phyloP scores from a whole-genome alignment of 192 early-diverging fungal genomes.

The Funneliformis geosporum region DNA sequence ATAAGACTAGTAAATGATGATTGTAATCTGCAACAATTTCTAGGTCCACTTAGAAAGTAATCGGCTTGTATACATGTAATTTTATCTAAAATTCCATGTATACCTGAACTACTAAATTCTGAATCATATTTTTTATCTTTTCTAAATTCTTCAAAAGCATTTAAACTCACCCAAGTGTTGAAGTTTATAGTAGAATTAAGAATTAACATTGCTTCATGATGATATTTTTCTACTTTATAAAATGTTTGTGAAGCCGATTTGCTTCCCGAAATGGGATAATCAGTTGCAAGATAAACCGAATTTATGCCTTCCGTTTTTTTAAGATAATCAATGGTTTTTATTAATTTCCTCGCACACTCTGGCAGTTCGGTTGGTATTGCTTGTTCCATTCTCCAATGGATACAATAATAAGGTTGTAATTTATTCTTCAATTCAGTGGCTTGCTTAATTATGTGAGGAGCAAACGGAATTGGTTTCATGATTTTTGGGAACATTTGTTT shows the following conservation, averaged over 20 bases:
- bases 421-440: not conserved
- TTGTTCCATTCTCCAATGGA: constrained; percentile 26
- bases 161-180: not conserved
- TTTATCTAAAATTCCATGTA: constrained; percentile 32
- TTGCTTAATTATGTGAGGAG: not conserved
- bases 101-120: constrained; percentile 1
- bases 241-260: no score
- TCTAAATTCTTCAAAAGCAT: not conserved
- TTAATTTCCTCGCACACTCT: not conserved
- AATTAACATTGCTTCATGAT: not conserved
- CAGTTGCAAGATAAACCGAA: constrained; percentile 12
- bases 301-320: not conserved
- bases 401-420: not conserved
- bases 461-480: not conserved
- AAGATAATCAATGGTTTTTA: not conserved
- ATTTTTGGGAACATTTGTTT: not conserved
- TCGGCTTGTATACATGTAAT: constrained; percentile 32
- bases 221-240: not conserved
- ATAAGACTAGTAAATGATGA: not conserved
- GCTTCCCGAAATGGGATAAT: not conserved
- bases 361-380: not conserved
- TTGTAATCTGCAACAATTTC: not conserved
- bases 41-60: constrained; percentile 25
- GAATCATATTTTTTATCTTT: not conserved
- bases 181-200: not conserved